Evolutionary conservation across 345 rosid genomes (phyloP).

Genomic region (Brassica napus): DNA sequence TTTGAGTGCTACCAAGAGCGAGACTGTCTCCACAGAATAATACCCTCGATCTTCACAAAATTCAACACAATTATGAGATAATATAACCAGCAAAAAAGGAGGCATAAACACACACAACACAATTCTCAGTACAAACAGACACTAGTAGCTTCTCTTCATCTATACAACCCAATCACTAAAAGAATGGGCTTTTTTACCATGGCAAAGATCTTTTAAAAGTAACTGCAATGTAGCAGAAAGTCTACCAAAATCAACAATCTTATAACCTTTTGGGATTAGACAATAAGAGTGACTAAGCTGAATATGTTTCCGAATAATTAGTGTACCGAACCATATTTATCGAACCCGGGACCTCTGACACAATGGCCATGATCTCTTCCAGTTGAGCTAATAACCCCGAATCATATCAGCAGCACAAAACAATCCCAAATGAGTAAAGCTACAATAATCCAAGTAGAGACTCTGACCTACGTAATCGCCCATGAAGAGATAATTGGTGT

Average conservation of each 20-base stretch:
- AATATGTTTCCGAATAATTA: too few relatives aligned
- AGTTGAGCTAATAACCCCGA: too few relatives aligned
- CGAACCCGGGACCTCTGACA: too few relatives aligned
- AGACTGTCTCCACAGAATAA: constrained; percentile 90
- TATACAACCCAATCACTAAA: not conserved
- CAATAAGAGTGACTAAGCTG: too few relatives aligned
- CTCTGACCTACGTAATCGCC: constrained; percentile 89
- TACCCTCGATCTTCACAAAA: constrained; percentile 86
- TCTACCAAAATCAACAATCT: not conserved
- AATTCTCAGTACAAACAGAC: not conserved
- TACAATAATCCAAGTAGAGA: not conserved
- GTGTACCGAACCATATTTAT: too few relatives aligned
- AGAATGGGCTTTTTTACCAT: not conserved
- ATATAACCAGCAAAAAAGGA: not conserved
- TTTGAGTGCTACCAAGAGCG: constrained; percentile 90
- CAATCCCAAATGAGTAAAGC: too few relatives aligned
- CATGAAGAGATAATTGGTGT: constrained; percentile 94
- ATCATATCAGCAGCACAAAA: too few relatives aligned
- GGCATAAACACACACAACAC: not conserved
- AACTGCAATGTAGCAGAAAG: constrained; percentile 3
- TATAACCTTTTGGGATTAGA: too few relatives aligned
- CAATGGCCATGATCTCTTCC: too few relatives aligned
- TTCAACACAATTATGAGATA: not conserved
- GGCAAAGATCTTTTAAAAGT: not conserved
- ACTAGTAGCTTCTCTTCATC: not conserved